Conservation (phyloP, 441 rosid genomes). For the Pelargonium citronellum region DNA sequence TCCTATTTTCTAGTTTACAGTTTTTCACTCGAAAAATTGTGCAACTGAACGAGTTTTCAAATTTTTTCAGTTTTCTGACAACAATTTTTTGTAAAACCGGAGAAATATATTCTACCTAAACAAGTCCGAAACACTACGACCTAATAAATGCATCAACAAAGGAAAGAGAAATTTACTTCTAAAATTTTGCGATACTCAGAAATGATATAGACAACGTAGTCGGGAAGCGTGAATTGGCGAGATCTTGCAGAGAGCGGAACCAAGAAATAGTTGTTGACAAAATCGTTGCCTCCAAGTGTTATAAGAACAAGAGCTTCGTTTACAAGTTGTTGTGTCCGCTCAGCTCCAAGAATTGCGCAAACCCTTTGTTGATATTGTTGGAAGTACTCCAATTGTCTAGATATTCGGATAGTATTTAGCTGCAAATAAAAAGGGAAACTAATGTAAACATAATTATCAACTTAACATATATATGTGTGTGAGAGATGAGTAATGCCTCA, state of each 20-base stretch:
- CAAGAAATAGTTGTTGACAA: constrained; percentile 80
- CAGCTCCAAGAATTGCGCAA: constrained; percentile 48
- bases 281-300: constrained; percentile 89
- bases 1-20: too few relatives aligned
- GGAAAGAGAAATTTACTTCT: constrained; percentile 29
- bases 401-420: constrained; percentile 67
- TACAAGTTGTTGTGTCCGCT: constrained; percentile 46
- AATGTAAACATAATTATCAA: background rate
- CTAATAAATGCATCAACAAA: background rate
- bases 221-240: constrained; percentile 66
- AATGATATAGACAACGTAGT: constrained; percentile 65
- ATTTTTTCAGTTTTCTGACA: too few relatives aligned
- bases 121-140: too few relatives aligned
- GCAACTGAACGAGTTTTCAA: too few relatives aligned
- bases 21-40: too few relatives aligned
- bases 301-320: constrained; percentile 59
- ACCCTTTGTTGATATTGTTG: constrained; percentile 68
- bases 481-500: background rate
- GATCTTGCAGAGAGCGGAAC: constrained; percentile 84
- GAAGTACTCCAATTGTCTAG: constrained; percentile 55
- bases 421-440: constrained; percentile 24
- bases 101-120: too few relatives aligned
- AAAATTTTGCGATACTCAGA: constrained; percentile 73
- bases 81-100: background rate
- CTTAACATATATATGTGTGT: background rate